Base-by-base conservation (phyloP, 176 grass and related monocot genomes). In the Puya raimondii region DNA sequence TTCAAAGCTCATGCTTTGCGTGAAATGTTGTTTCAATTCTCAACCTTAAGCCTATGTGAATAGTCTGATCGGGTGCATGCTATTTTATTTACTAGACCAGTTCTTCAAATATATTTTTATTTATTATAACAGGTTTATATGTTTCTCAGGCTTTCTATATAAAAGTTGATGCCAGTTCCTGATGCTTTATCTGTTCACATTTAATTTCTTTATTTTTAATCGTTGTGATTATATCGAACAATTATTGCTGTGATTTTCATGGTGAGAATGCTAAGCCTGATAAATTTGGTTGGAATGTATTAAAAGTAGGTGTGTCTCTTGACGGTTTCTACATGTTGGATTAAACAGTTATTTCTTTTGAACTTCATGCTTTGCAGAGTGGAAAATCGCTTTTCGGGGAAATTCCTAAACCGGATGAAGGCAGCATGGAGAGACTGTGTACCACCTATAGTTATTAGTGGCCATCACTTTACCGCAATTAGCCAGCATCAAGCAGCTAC, bases 401-500 rank as follows among this genome's bases (percentile, higher is more conserved):
- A 97, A 71, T 87, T 85, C 78, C 64, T 97, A 74, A 80, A 80
- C 14, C 80, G 74, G 65, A 81, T 80, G 74, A 87, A 74, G 76
- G 83, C 81, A 64, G 42, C 77, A 47, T 85, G 77, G 27, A 76
- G 74, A 42, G 87, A 92, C 72, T 85, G 80, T 78, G 74, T 87
- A 72, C 84, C 87, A 53, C 89, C 89, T 70, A 84, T 90, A 68
- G 61, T 97, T 51, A 92, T 97, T 63, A 85, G 74, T 63, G 89
- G 89, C 10, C 71, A 97, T 82, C 93, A 84, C 67, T 97, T 90
- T 85, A 97, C 84, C 53, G 72, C 53, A 67, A 85, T 90, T 70
- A 92, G 82, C 49, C 93, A 92, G 57, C 93, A 92, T 78, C 93
- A 97, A 77, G 69, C 89, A 18, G 83, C 93, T 72, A 80, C 86